Base-by-base conservation (phyloP, 192 early-diverging fungal genomes). In the Neocallimastix lanati region DNA sequence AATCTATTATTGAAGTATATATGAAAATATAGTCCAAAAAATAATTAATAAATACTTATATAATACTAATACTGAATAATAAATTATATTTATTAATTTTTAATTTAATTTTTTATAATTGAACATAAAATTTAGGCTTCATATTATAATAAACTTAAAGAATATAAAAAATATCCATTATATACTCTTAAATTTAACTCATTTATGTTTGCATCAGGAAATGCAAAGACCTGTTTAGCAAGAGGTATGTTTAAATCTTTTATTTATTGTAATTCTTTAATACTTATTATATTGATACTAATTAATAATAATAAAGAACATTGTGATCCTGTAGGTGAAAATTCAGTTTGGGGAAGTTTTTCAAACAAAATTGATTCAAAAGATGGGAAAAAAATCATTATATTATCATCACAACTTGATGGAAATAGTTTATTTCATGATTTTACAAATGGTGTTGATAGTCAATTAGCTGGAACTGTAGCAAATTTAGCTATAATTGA, bases 151-250 rank as follows among this genome's bases (percentile, higher is more conserved):
- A 30, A 77, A 25, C 29, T 81, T 15, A 81, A 81, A 28, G 76
- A 81, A 1, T 93, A 92, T 80, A 78, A n/a, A 27, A 78, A 81
- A 5, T 93, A 90, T 80, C 93, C 92, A 12, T 81, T 94, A 12
- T 89, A 91, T 85, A 82, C 91, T 0, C 85, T 93, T 35, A 86
- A 95, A 82, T 92, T 95, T 78, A 83, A 91, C 76, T 85, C 88
- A 28, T 86, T 90, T 76, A 94, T 93, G 92, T 92, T 83, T 80
- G 91, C 87, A 2, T 90, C 91, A n/a, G 78, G 85, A 29, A 84
- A 95, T 85, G 79, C 92, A 12, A 82, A 78, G 11, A 88, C 91
- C 3, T 95, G 94, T 82, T 84, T 95, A 16, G 84, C 90, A 81
- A 82, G 92, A 86, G 87, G 93, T 90, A 83, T 33, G 40, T 12